Percentiles rank a stretch among this genome's conserved stretches.
Conservation (phyloP, 2,329 filamentous ascomycete species). For the Teratosphaeria gauchensis region DNA sequence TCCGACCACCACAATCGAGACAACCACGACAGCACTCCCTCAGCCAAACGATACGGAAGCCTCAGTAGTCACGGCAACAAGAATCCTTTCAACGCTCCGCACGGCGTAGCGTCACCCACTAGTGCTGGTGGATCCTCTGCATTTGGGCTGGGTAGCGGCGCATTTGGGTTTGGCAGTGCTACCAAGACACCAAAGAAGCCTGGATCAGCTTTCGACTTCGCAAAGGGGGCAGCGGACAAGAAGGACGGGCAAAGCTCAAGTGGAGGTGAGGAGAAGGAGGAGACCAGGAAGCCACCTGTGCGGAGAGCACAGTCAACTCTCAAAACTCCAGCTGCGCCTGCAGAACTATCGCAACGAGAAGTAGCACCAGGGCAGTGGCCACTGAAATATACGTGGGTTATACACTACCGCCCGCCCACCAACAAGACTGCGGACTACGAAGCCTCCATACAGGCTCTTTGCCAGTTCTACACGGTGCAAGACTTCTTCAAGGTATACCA, state of each 20-base stretch:
- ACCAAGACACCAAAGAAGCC: constrained; percentile 69
- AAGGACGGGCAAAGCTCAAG: constrained; percentile 40
- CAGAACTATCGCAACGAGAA: constrained; percentile 1
- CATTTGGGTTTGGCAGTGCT: constrained; percentile 82
- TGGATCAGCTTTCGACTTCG: constrained; percentile 69
- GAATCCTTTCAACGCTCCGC: constrained; percentile 70
- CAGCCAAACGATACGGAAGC: constrained; percentile 62
- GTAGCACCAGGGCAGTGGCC: constrained; percentile 29
- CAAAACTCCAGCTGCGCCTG: constrained; percentile 7
- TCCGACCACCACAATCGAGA: constrained; percentile 43
- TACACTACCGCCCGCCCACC: constrained; percentile 95
- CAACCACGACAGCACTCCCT: constrained; percentile 47
- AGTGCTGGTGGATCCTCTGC: constrained; percentile 69
- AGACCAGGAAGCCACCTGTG: constrained; percentile 13
- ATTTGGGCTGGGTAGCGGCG: constrained; percentile 88
- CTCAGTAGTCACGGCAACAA: constrained; percentile 64
- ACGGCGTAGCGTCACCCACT: constrained; percentile 61
- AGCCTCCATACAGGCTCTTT: constrained; percentile 84
- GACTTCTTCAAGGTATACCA: constrained; percentile 85
- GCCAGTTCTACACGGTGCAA: constrained; percentile 70
- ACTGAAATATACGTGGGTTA: constrained; percentile 82
- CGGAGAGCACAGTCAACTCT: constrained; percentile 19
- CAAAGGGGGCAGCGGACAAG: constrained; percentile 54
- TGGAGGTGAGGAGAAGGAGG: constrained; percentile 32
- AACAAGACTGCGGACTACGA: constrained; percentile 98